phyloP scores from a whole-genome alignment of 306 rosid genomes.

The Fagus sylvatica region DNA sequence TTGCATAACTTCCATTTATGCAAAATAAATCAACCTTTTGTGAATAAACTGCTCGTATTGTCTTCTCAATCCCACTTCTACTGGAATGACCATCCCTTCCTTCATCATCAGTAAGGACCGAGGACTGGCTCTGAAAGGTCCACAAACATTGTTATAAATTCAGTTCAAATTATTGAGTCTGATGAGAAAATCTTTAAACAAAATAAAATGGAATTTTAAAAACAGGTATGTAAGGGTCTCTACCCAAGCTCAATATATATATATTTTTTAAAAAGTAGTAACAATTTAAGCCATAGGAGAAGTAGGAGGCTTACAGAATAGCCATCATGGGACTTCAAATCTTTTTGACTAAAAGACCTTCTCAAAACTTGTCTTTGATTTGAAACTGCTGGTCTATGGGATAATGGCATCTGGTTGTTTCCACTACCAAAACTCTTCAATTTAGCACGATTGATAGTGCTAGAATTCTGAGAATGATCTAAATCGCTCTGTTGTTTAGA shows the following conservation, averaged over 20 bases:
- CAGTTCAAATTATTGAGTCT: not conserved
- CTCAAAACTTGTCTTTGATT: conserved; percentile 57
- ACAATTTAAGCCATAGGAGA: conserved; percentile 6
- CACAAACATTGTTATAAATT: conserved; percentile 23
- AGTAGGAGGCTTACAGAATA: conserved; percentile 69
- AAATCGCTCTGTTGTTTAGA: conserved; percentile 69
- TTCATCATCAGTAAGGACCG: conserved; percentile 85
- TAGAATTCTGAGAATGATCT: conserved; percentile 61
- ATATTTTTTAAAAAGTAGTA: not conserved
- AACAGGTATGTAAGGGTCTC: not conserved
- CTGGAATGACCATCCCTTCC: conserved; percentile 53
- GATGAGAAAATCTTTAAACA: conserved; percentile 12
- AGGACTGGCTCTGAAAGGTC: conserved; percentile 82
- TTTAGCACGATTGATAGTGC: conserved; percentile 41
- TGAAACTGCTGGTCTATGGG: conserved; percentile 53
- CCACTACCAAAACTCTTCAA: conserved; percentile 43
- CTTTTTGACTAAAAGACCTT: conserved; percentile 80
- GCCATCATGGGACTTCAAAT: conserved; percentile 72
- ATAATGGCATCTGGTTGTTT: conserved; percentile 38
- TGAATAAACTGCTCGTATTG: conserved; percentile 46
- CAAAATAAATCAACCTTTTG: conserved; percentile 52
- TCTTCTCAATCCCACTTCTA: conserved; percentile 54
- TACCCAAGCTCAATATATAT: not conserved
- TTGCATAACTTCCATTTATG: conserved; percentile 14
- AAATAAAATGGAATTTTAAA: not conserved